A percentile compares a stretch with the other conserved stretches of the same genome.
Conservation (phyloP, 148 eudicot species). For the Diospyros lotus region DNA sequence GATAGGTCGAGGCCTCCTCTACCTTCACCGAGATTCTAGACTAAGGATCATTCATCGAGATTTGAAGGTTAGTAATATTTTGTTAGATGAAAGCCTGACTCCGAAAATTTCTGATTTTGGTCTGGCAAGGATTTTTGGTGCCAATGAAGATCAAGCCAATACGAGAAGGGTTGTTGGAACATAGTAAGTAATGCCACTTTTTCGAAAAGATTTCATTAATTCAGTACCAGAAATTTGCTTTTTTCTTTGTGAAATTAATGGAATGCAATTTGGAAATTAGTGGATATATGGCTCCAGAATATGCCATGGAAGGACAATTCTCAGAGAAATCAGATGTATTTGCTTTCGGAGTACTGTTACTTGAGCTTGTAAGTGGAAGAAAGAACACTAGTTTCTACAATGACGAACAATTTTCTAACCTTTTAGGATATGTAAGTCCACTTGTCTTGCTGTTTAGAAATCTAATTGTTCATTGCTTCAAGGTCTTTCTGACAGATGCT, state of each 20-base stretch:
- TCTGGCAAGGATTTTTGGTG: slow-evolving; percentile 56
- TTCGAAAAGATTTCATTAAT: background rate
- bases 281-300: slow-evolving; percentile 48
- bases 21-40: slow-evolving; percentile 57
- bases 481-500: too few species aligned
- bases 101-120: slow-evolving; percentile 59
- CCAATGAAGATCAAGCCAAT: slow-evolving; percentile 44
- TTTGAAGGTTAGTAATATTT: slow-evolving; percentile 44
- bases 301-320: slow-evolving; percentile 41
- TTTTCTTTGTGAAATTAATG: background rate
- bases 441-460: too few species aligned
- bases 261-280: background rate
- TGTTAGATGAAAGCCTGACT: slow-evolving; percentile 40
- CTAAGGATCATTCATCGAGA: slow-evolving; percentile 50
- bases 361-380: slow-evolving; percentile 39
- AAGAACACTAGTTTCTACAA: slow-evolving; percentile 20
- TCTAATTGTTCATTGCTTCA: too few species aligned
- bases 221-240: background rate
- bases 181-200: slow-evolving; percentile 38
- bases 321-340: slow-evolving; percentile 53
- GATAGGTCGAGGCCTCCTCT: slow-evolving; percentile 54
- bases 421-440: slow-evolving; percentile 40
- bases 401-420: slow-evolving; percentile 18
- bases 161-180: slow-evolving; percentile 62
- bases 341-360: slow-evolving; percentile 39